A percentile compares a stretch with the other conserved stretches of the same genome.
Conservation (phyloP, 2,329 filamentous ascomycete genomes). For the Colletotrichum scovillei region DNA sequence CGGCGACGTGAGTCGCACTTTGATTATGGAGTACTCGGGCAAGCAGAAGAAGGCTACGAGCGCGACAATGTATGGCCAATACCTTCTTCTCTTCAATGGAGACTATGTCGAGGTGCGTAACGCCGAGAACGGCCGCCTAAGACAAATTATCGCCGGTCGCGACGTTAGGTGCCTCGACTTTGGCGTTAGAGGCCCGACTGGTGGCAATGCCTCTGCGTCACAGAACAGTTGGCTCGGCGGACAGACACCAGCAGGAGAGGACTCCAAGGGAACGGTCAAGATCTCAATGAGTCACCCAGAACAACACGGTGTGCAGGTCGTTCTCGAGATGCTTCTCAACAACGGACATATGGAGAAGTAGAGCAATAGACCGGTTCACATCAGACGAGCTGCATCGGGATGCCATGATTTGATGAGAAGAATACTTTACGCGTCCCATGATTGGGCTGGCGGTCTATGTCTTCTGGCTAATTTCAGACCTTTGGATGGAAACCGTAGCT, state of each 20-base stretch:
- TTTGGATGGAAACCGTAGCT: background rate
- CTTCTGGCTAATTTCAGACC: background rate
- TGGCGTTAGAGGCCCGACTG: slow-evolving; percentile 73
- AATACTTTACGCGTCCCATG: background rate
- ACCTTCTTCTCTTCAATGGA: slow-evolving; percentile 91
- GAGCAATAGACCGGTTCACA: background rate
- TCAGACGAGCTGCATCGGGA: background rate
- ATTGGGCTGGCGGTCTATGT: slow-evolving; percentile 4
- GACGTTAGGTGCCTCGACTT: slow-evolving; percentile 94
- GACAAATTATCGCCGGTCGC: slow-evolving; percentile 92
- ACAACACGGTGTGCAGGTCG: slow-evolving; percentile 83
- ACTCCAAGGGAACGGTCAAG: slow-evolving; percentile 84
- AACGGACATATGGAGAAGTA: slow-evolving; percentile 76
- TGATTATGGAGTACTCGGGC: slow-evolving; percentile 99
- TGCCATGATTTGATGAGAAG: slow-evolving; percentile 17
- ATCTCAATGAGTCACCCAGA: slow-evolving; percentile 96
- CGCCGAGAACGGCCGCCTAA: slow-evolving; percentile 90
- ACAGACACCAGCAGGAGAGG: slow-evolving; percentile 51
- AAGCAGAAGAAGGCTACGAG: slow-evolving; percentile 81
- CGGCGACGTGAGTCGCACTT: slow-evolving; percentile 90
- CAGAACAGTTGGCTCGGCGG: slow-evolving; percentile 44
- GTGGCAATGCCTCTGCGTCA: slow-evolving; percentile 52
- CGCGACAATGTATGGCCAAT: slow-evolving; percentile 91
- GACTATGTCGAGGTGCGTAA: slow-evolving; percentile 98
- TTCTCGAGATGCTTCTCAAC: slow-evolving; percentile 93